Evolutionary conservation across 2,329 filamentous ascomycete species (phyloP).

Genomic region (Paecilomyces dactylethromorphus): DNA sequence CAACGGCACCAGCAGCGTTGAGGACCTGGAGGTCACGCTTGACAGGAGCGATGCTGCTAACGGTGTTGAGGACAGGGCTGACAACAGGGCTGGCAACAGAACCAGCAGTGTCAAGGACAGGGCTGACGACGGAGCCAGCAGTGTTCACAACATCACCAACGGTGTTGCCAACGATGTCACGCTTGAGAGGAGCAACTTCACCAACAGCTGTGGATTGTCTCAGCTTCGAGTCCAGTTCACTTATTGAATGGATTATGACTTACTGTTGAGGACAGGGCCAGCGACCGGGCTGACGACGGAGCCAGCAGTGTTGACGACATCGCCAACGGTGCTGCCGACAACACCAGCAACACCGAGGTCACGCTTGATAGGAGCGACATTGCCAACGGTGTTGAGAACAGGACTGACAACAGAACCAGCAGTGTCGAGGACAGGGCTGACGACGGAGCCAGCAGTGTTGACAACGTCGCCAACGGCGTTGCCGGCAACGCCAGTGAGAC

Average conservation of each 20-base stretch:
- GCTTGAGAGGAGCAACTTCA: background rate
- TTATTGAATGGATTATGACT: background rate
- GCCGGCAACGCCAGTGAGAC: background rate
- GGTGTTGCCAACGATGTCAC: constrained; percentile 7
- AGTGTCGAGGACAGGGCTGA: constrained; percentile 1
- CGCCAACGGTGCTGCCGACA: constrained; percentile 2
- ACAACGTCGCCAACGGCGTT: background rate
- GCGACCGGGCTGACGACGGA: background rate
- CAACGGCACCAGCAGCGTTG: background rate
- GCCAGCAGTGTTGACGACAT: background rate
- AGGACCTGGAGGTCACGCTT: background rate
- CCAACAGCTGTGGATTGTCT: background rate
- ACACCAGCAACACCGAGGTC: constrained; percentile 5
- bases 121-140: constrained; percentile 1
- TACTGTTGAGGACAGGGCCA: background rate
- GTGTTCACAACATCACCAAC: constrained; percentile 1
- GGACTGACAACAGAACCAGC: constrained; percentile 3
- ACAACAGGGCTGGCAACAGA: constrained; percentile 1
- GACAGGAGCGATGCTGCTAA: background rate
- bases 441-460: constrained; percentile 1
- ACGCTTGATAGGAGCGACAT: constrained; percentile 9
- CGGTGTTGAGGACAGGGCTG: constrained; percentile 3
- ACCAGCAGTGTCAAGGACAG: background rate
- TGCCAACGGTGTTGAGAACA: background rate
- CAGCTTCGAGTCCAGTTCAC: background rate